Percentiles rank a stretch among this genome's conserved stretches.
These are phyloP conservation scores for Kwoniella sp. DNA, from an alignment of 768 basidiomycete species.

Conservation along the genomic window DNA sequence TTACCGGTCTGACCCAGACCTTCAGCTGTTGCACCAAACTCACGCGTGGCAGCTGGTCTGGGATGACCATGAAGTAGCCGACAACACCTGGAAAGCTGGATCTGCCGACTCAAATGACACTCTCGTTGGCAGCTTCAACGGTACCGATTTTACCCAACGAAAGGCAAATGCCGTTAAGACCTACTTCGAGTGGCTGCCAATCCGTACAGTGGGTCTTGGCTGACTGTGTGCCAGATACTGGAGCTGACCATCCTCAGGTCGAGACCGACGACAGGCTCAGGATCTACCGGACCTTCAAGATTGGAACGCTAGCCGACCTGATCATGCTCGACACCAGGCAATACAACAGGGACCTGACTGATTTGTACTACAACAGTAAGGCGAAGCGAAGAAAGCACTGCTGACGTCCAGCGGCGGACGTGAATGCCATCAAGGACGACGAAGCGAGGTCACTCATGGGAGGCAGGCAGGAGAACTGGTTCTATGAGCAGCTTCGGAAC, in stretches of 20 bases:
- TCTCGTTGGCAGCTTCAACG: conserved; percentile 55
- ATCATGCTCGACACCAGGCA: conserved; percentile 64
- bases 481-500: conserved; percentile 54
- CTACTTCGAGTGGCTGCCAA: conserved; percentile 56
- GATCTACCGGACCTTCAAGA: conserved; percentile 64
- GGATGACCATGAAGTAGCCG: conserved; percentile 54
- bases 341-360: conserved; percentile 61
- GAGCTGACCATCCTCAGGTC: conserved; percentile 50
- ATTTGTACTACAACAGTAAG: conserved; percentile 58
- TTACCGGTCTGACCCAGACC: conserved; percentile 57
- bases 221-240: background rate
- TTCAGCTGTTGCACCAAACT: conserved; percentile 55
- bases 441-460: conserved; percentile 59
- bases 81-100: conserved; percentile 60
- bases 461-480: conserved; percentile 58
- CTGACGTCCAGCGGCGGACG: conserved; percentile 40
- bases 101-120: conserved; percentile 60
- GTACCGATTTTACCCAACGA: conserved; percentile 60
- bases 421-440: conserved; percentile 54
- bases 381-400: conserved; percentile 5
- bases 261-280: conserved; percentile 58
- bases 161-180: conserved; percentile 55
- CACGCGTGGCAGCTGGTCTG: conserved; percentile 59
- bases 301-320: conserved; percentile 61
- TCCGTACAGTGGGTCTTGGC: conserved; percentile 41